phyloP scores from a whole-genome alignment of 2,329 filamentous ascomycete species.

The Biscogniauxia mediterranea region DNA sequence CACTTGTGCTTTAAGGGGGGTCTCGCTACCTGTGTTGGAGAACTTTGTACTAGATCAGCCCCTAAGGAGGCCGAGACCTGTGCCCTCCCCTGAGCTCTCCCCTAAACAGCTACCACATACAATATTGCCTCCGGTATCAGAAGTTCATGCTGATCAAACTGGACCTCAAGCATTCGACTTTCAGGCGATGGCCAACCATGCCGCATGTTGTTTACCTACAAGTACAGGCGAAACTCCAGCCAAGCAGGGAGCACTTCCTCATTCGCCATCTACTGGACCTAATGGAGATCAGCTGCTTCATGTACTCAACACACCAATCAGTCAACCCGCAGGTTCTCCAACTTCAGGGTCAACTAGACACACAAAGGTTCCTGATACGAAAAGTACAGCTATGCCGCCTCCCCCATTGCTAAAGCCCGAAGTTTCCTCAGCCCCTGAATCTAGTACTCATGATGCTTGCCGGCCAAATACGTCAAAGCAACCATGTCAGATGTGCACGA shows the following conservation, averaged over 20 bases:
- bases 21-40: constrained; percentile 36
- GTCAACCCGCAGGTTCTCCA: constrained; percentile 2
- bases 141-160: not conserved
- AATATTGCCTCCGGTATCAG: constrained; percentile 13
- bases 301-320: constrained; percentile 8
- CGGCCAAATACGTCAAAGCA: constrained; percentile 21
- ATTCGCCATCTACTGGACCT: constrained; percentile 1
- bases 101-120: constrained; percentile 34
- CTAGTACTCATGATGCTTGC: constrained; percentile 4
- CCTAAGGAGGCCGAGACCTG: constrained; percentile 21
- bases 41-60: constrained; percentile 33
- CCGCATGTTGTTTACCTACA: constrained; percentile 6
- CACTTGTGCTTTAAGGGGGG: constrained; percentile 28
- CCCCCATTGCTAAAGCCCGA: constrained; percentile 13
- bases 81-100: constrained; percentile 35
- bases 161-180: not conserved
- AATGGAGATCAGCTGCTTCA: constrained; percentile 5
- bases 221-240: constrained; percentile 4
- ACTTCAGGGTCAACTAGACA: not conserved
- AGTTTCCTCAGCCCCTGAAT: constrained; percentile 4
- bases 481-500: constrained; percentile 31
- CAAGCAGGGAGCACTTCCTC: constrained; percentile 6
- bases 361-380: constrained; percentile 4
- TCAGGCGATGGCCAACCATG: constrained; percentile 1
- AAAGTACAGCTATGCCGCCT: constrained; percentile 22